Evolutionary conservation across 345 rosid species (phyloP).

Genomic region (Tarenaya hassleriana): DNA sequence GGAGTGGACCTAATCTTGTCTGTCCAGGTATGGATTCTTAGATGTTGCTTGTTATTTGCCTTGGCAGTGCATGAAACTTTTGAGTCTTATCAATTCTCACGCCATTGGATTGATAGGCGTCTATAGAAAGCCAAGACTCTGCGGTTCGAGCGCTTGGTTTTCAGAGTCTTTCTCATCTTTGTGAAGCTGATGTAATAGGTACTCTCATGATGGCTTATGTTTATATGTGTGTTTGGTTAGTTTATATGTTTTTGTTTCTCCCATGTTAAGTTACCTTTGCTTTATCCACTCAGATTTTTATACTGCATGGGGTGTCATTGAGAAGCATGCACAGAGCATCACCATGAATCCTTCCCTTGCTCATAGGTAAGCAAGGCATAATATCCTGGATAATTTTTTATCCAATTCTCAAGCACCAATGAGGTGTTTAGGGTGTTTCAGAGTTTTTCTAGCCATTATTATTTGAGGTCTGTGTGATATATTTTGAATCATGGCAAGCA

Average conservation of each 20-base stretch:
- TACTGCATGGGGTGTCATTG: conserved; percentile 88
- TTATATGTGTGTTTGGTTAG: conserved; percentile 14
- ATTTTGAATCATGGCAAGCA: conserved; percentile 8
- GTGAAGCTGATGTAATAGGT: conserved; percentile 98
- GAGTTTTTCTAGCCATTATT: conserved; percentile 8
- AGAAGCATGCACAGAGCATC: conserved; percentile 51
- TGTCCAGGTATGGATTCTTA: conserved; percentile 59
- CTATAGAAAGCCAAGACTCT: conserved; percentile 72
- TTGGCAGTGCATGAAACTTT: conserved; percentile 18
- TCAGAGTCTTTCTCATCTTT: conserved; percentile 87
- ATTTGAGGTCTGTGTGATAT: conserved; percentile 11
- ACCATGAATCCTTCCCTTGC: conserved; percentile 53
- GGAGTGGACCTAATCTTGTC: conserved; percentile 96
- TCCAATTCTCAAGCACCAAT: conserved; percentile 10
- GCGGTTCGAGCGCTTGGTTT: conserved; percentile 75
- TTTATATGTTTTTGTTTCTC: conserved; percentile 11
- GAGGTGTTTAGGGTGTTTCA: conserved; percentile 15
- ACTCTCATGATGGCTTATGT: conserved; percentile 17
- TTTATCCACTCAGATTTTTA: conserved; percentile 62
- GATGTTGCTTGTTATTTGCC: conserved; percentile 20
- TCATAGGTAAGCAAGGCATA: conserved; percentile 46
- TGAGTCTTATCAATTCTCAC: conserved; percentile 10
- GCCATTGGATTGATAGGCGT: conserved; percentile 48
- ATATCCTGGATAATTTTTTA: conserved; percentile 21
- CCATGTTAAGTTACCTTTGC: conserved; percentile 16